Evolutionary conservation across 176 grass and related monocot genomes (phyloP), one percentile per base, ranked within the genome.

Genomic region (Carex kokanica): DNA sequence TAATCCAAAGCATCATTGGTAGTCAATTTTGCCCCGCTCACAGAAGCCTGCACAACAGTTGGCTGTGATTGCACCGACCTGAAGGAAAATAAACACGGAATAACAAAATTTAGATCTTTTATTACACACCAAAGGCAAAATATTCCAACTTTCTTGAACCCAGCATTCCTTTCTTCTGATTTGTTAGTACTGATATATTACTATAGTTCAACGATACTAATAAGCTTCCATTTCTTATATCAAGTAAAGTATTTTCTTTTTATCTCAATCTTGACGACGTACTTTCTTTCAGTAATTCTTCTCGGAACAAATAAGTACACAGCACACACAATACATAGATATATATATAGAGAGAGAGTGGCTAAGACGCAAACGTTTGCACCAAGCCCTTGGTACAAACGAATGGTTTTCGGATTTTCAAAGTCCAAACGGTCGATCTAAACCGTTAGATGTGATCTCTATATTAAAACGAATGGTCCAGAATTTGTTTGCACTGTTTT

Each of bases 1-100:
- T 99, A 99, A 75, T 89, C 93, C 21, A 99, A 91, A 0, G 96
- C 96, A 52, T 99, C 96, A 68, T 93, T 93, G 0, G 96, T 99
- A 25, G 96, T 99, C 60, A 95, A 88, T 78, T 95, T 99, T 71
- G 81, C 85, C 60, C 82, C 87, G 24, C 74, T 80, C 6, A 18
- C 74, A 23, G 77, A 58, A 74, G 85, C 80, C 60, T 68, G 61
- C 45, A 68, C 80, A 52, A 82, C 80, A 82, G 61, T 68, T 53
- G 57, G 61, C 40, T 82, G 61, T 51, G 80, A 82, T 66, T 82
- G 80, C 38, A 65, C 40, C 0, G 60, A 65, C 43, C 80, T 82
- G 61, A 66, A 82, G 47, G 38, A 54, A 20, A 52, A 82, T 54
- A 65, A 82, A 65, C 40, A 81, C 16, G 3, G 25, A 55, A 38